Percentiles rank a stretch among this genome's conserved stretches.
Conservation (phyloP, 805 yeast species). For the Saccharomycopsis synnaedendra region DNA sequence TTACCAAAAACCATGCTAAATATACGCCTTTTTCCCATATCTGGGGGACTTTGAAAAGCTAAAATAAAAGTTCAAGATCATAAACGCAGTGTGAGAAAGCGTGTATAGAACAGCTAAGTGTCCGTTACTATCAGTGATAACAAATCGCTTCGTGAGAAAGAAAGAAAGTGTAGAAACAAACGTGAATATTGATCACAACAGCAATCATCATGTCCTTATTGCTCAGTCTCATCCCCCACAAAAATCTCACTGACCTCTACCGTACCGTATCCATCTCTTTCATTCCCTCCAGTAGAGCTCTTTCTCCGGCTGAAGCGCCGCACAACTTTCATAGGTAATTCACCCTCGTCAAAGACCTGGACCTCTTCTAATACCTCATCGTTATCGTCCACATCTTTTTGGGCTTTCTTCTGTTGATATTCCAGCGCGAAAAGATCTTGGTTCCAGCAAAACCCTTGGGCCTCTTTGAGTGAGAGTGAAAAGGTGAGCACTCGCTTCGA, state of each 20-base stretch:
- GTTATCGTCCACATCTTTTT: background rate
- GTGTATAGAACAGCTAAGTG: too few species aligned
- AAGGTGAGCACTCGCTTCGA: constrained; percentile 21
- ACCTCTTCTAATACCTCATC: background rate
- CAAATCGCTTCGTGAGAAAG: too few species aligned
- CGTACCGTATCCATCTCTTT: constrained; percentile 9
- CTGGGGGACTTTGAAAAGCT: too few species aligned
- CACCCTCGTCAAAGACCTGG: background rate
- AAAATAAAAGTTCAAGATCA: too few species aligned
- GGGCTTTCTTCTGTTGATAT: constrained; percentile 37
- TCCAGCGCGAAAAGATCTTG: constrained; percentile 68
- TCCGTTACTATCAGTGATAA: too few species aligned
- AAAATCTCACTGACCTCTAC: constrained; percentile 15
- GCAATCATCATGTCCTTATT: too few species aligned
- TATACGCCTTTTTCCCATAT: too few species aligned
- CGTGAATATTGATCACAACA: too few species aligned
- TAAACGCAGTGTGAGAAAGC: too few species aligned
- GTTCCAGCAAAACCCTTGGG: constrained; percentile 69
- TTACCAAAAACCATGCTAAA: too few species aligned
- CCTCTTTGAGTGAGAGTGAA: constrained; percentile 40
- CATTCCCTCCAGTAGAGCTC: constrained; percentile 4
- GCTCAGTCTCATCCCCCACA: background rate
- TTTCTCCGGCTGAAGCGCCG: constrained; percentile 6
- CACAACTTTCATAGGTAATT: background rate
- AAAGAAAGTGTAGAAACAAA: too few species aligned